phyloP scores from a whole-genome alignment of 1,284 basidiomycete genomes.

The Heterobasidion annosum region DNA sequence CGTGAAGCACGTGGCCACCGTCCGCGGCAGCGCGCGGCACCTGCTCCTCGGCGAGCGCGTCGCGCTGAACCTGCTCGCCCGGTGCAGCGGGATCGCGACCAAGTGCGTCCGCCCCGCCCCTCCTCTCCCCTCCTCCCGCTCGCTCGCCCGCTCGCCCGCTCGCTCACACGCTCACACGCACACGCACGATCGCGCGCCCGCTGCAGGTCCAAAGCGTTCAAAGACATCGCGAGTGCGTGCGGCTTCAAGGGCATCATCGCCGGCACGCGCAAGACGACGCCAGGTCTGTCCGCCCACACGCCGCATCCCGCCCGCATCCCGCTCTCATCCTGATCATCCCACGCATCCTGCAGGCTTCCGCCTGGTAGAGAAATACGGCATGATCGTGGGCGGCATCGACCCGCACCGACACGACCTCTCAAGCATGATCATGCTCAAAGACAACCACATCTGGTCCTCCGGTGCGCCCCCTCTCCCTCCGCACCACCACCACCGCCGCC shows the following conservation, averaged over 20 bases:
- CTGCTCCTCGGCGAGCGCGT: constrained; percentile 93
- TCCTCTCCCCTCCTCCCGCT: background rate
- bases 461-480: constrained; percentile 34
- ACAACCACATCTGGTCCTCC: constrained; percentile 98
- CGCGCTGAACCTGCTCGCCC: constrained; percentile 88
- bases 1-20: constrained; percentile 85
- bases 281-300: constrained; percentile 38
- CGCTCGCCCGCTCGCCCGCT: background rate
- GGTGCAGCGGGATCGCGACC: constrained; percentile 96
- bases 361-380: constrained; percentile 97
- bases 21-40: constrained; percentile 81
- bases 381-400: constrained; percentile 97
- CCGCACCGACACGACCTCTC: constrained; percentile 94
- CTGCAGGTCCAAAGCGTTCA: constrained; percentile 69
- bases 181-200: no score
- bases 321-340: background rate
- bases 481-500: constrained; percentile 6
- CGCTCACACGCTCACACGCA: no score
- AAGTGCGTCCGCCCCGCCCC: constrained; percentile 42
- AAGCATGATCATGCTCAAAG: constrained; percentile 99
- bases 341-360: constrained; percentile 60
- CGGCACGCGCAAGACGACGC: constrained; percentile 96
- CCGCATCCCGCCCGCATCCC: no score
- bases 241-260: constrained; percentile 90
- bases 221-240: constrained; percentile 69